Base-by-base conservation (phyloP, 768 basidiomycete genomes). In the Lentinus brumalis region DNA sequence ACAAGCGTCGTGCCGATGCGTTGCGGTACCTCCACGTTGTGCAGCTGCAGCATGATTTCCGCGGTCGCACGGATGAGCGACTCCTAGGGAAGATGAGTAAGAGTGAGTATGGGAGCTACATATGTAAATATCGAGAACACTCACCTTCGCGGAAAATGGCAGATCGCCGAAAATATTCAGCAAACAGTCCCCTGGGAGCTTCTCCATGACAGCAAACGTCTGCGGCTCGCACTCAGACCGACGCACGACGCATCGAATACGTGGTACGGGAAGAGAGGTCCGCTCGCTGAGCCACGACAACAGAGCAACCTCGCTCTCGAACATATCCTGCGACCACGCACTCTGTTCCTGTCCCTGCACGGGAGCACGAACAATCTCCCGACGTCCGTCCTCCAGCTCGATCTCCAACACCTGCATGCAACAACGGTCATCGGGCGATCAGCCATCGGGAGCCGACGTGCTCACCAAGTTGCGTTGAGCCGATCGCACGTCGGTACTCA, bases 261-360 rank as follows among this genome's bases (percentile, higher is more conserved):
- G 42, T 10, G 58, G 58, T 1, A 59, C 45, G 1, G 51, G 58
- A 35, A 59, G 42, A 2, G 42, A 38, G 1, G 58, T 38, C 15
- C 53, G 21, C 11, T 15, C 21, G n/a, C 49, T 53, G 29, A 63
- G 58, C 62, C 62, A 63, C 29, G 29, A 38, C 10, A 59, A 40
- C 21, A 63, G 40, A 32, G 38, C 44, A 4, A 42, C 29, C 49
- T 63, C 62, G 31, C 62, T 42, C n/a, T 39, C 31, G 12, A 52
- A 41, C 26, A 8, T 26, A 26, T 26, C 21, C 21, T 26, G 41
- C 41, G 41, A 42, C 41, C 14, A n/a, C 41, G 11, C 41, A 3
- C 41, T 42, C 41, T 6, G 41, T 12, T 14, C n/a, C 4, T 42
- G 41, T n/a, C 14, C 41, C 14, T 5, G 4, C 3, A n/a, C 14